phyloP scores from a whole-genome alignment of 1,139 yeast species.

The Geotrichum fermentans region DNA sequence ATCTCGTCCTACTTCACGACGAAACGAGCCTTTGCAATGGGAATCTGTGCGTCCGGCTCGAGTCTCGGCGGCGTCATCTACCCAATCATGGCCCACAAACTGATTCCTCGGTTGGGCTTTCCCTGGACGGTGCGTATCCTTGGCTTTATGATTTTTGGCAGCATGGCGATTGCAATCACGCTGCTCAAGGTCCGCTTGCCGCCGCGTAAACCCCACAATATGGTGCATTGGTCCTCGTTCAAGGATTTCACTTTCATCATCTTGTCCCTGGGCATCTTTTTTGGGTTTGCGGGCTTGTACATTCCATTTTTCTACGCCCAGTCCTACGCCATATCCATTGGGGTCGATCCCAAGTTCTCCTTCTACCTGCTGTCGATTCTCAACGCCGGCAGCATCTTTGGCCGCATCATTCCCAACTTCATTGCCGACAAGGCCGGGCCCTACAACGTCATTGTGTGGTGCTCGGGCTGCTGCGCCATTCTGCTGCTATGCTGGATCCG shows the following conservation, averaged over 20 bases:
- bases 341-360: slow-evolving; percentile 27
- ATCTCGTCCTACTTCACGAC: slow-evolving; percentile 49
- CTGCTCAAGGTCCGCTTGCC: slow-evolving; percentile 31
- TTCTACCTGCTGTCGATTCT: slow-evolving; percentile 45
- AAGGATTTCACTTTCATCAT: slow-evolving; percentile 33
- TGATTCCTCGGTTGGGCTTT: slow-evolving; percentile 34
- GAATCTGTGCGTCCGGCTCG: slow-evolving; percentile 54
- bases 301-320: slow-evolving; percentile 38
- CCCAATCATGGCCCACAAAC: slow-evolving; percentile 32
- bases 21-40: slow-evolving; percentile 52
- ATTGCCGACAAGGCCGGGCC: slow-evolving; percentile 47
- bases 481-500: slow-evolving; percentile 39
- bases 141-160: slow-evolving; percentile 32
- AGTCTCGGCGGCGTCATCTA: slow-evolving; percentile 42
- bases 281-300: slow-evolving; percentile 37
- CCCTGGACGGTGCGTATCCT: slow-evolving; percentile 35
- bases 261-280: slow-evolving; percentile 31
- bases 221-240: slow-evolving; percentile 32
- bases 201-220: slow-evolving; percentile 31
- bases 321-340: slow-evolving; percentile 29
- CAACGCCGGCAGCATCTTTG: slow-evolving; percentile 47
- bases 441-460: slow-evolving; percentile 41
- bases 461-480: slow-evolving; percentile 25
- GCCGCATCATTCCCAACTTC: slow-evolving; percentile 49
- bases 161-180: slow-evolving; percentile 26